Evolutionary conservation across 257 asterid genomes (phyloP).

Genomic region (Solanum piurae): DNA sequence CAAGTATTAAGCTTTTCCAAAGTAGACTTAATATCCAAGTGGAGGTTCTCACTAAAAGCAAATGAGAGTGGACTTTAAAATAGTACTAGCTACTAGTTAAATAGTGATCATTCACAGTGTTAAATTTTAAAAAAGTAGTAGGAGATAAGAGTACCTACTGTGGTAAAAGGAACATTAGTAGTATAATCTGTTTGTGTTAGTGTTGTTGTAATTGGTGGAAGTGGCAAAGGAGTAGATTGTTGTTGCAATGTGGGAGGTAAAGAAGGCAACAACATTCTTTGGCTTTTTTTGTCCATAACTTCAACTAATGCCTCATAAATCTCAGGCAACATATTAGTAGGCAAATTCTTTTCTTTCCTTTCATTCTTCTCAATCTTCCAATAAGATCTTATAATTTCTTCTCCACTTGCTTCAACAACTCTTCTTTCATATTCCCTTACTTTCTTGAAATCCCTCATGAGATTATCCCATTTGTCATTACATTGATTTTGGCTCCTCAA

Average conservation of each 20-base stretch:
- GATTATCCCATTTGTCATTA: slow-evolving; percentile 90
- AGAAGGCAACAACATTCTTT: slow-evolving; percentile 7
- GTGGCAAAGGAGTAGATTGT: slow-evolving; percentile 10
- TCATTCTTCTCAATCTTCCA: slow-evolving; percentile 75
- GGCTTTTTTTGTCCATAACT: slow-evolving; percentile 49
- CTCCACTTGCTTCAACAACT: not conserved
- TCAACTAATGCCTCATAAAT: slow-evolving; percentile 61
- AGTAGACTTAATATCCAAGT: not conserved
- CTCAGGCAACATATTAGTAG: slow-evolving; percentile 72
- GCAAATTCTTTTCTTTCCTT: slow-evolving; percentile 66
- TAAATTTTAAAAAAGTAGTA: not conserved
- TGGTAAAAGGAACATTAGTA: slow-evolving; percentile 9
- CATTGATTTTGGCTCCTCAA: slow-evolving; percentile 90
- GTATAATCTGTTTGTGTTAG: not conserved
- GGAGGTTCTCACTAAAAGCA: not conserved
- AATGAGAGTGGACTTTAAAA: not conserved
- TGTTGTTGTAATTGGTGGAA: slow-evolving; percentile 7
- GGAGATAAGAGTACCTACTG: not conserved
- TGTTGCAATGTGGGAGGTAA: slow-evolving; percentile 31
- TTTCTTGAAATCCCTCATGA: slow-evolving; percentile 90
- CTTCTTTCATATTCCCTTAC: slow-evolving; percentile 61
- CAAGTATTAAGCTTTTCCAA: not conserved
- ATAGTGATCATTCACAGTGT: not conserved
- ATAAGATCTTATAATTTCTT: slow-evolving; percentile 25
- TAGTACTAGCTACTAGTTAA: not conserved